A percentile compares a stretch with the other conserved stretches of the same genome.
Evolutionary conservation across 345 rosid genomes (phyloP).

Genomic region (Geranium brycei): DNA sequence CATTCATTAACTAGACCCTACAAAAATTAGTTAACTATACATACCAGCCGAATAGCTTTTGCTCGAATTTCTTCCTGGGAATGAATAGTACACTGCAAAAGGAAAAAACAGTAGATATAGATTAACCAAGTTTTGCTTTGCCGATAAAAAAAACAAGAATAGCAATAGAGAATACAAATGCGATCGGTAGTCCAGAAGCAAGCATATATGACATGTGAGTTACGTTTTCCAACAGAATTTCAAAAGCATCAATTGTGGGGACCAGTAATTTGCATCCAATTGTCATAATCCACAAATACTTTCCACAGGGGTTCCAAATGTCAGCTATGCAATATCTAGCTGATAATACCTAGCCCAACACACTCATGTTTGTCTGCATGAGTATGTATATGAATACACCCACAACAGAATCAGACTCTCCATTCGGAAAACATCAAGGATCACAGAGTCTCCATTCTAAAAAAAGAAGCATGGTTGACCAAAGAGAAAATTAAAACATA

Average conservation of each 20-base stretch:
- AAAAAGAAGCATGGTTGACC: background rate
- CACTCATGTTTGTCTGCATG: too few relatives aligned
- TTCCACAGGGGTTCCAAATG: background rate
- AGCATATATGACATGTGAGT: background rate
- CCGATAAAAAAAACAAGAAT: background rate
- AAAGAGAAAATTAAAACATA: background rate
- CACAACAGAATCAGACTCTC: background rate
- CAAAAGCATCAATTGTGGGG: background rate
- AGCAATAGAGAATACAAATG: background rate
- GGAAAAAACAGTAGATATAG: constrained; percentile 9
- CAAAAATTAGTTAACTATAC: constrained; percentile 3
- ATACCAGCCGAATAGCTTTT: constrained; percentile 92
- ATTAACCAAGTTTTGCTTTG: too few relatives aligned
- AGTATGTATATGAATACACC: too few relatives aligned
- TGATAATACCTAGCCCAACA: background rate
- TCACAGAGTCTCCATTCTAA: background rate
- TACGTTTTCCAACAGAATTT: background rate
- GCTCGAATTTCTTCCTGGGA: constrained; percentile 84
- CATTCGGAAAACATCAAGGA: too few relatives aligned
- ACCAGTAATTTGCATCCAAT: background rate
- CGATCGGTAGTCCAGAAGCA: background rate
- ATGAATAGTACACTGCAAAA: constrained; percentile 81
- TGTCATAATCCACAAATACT: background rate
- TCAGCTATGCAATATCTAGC: background rate
- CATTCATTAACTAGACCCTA: background rate